A percentile compares a stretch with the other conserved stretches of the same genome.
Evolutionary conservation across 345 rosid genomes (phyloP).

Genomic region (Salix viminalis): DNA sequence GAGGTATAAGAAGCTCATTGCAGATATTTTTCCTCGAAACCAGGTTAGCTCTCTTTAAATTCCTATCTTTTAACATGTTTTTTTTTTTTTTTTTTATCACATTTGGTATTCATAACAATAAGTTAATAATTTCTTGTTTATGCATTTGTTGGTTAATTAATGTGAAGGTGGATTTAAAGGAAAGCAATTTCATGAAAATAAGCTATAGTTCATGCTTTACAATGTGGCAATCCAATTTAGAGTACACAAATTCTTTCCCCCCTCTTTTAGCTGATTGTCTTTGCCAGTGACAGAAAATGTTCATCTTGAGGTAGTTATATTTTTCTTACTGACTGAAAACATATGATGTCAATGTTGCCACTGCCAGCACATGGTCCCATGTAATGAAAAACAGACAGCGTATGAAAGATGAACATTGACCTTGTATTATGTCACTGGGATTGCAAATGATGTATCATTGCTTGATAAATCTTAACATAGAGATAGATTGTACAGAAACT

Average conservation of each 20-base stretch:
- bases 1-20: slow-evolving; percentile 95
- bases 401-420: background rate
- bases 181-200: background rate
- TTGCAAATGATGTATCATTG: background rate
- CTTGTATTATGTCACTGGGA: background rate
- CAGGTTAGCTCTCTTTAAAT: slow-evolving; percentile 46
- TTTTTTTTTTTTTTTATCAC: background rate
- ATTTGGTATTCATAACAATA: background rate
- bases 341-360: background rate
- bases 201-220: background rate
- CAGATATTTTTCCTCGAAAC: slow-evolving; percentile 74
- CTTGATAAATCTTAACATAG: background rate
- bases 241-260: background rate
- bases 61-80: background rate
- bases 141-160: background rate
- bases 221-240: background rate
- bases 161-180: background rate
- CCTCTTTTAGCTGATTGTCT: background rate
- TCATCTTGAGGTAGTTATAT: background rate
- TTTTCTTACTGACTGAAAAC: background rate
- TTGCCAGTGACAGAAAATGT: background rate
- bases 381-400: background rate
- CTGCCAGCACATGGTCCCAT: background rate
- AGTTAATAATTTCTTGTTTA: background rate
- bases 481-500: background rate